phyloP scores from a whole-genome alignment of 2,329 filamentous ascomycete species.

The Davidsoniella eucalypti region DNA sequence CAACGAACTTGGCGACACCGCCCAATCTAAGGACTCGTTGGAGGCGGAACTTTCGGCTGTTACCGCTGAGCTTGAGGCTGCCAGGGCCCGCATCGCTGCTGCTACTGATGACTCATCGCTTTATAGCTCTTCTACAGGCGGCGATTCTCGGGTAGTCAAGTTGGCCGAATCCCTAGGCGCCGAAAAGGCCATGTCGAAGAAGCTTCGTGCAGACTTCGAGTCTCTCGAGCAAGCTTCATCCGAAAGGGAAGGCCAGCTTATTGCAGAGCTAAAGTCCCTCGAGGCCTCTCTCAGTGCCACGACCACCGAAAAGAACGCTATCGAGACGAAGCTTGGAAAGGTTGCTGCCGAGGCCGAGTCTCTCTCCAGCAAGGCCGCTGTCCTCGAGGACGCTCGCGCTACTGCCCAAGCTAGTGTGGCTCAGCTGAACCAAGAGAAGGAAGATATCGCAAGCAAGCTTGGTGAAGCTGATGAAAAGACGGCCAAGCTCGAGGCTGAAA shows the following conservation, averaged over 20 bases:
- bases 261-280: not conserved
- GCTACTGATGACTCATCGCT: not conserved
- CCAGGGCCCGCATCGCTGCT: constrained; percentile 3
- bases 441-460: not conserved
- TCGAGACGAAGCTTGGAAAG: constrained; percentile 1
- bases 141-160: constrained; percentile 2
- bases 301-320: constrained; percentile 4
- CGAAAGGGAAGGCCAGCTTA: constrained; percentile 2
- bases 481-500: not conserved
- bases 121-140: not conserved
- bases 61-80: not conserved
- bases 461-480: not conserved
- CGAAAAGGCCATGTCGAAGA: constrained; percentile 3
- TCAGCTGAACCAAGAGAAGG: constrained; percentile 5
- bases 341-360: constrained; percentile 3
- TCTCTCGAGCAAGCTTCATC: not conserved
- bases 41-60: constrained; percentile 6
- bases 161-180: constrained; percentile 1
- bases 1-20: not conserved
- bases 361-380: constrained; percentile 4
- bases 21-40: not conserved
- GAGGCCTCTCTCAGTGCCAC: constrained; percentile 1
- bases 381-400: constrained; percentile 2
- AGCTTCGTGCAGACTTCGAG: constrained; percentile 6
- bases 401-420: constrained; percentile 5